phyloP scores from a whole-genome alignment of 176 grass and related monocot species.

The Elymus sibiricus region DNA sequence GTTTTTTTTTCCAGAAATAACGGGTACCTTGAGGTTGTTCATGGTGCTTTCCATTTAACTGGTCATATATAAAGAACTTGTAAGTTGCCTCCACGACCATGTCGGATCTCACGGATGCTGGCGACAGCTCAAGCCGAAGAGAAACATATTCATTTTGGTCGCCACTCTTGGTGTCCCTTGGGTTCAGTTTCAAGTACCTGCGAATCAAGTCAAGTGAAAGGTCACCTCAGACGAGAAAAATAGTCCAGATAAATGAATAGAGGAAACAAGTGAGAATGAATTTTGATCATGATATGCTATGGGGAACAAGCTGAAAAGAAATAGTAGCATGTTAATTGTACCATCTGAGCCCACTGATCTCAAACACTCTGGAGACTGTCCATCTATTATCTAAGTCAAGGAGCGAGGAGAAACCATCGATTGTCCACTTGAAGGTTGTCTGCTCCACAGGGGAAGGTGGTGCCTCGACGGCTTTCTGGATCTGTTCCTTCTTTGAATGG shows the following conservation, averaged over 20 bases:
- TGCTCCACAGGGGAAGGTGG: neutral
- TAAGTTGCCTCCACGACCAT: conserved; percentile 20
- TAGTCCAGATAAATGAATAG: neutral
- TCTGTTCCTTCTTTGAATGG: neutral
- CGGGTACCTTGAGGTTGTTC: conserved; percentile 5
- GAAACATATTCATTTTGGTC: conserved; percentile 21
- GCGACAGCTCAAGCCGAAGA: neutral
- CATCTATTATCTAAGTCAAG: conserved; percentile 29
- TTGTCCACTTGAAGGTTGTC: conserved; percentile 37
- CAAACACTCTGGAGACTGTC: conserved; percentile 33
- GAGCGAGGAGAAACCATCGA: conserved; percentile 34
- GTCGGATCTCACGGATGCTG: neutral
- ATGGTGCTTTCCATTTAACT: conserved; percentile 31
- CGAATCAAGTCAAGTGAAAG: neutral
- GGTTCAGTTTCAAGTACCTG: conserved; percentile 35
- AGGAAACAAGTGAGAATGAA: neutral
- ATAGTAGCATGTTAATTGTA: neutral
- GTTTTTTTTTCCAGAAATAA: neutral
- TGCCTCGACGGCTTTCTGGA: too few relatives aligned
- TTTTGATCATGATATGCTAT: neutral
- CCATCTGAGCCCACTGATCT: conserved; percentile 31
- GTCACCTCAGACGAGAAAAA: neutral
- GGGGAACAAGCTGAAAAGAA: neutral
- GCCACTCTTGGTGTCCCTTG: conserved; percentile 23
- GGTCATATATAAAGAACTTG: conserved; percentile 39